A percentile compares a stretch with the other conserved stretches of the same genome.
These are phyloP conservation scores for Glomus cerebriforme DNA, from an alignment of 192 early-diverging fungal species.

Conservation along the genomic window DNA sequence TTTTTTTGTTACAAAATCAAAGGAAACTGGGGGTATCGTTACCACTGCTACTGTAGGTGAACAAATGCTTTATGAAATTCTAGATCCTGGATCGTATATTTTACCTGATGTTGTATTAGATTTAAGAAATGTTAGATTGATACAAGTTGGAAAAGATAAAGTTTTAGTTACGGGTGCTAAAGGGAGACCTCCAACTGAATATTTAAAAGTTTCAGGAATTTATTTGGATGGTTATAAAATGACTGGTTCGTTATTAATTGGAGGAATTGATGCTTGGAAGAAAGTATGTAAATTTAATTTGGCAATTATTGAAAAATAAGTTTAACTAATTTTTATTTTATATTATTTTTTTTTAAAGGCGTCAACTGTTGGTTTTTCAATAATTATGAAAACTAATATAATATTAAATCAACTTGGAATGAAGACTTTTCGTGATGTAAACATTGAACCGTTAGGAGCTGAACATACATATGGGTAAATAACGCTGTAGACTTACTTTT, in stretches of 20 bases:
- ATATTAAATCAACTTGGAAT: conserved; percentile 50
- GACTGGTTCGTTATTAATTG: conserved; percentile 59
- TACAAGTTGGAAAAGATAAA: conserved; percentile 56
- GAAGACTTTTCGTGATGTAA: conserved; percentile 52
- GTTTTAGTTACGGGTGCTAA: conserved; percentile 63
- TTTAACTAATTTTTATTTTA: conserved; percentile 12
- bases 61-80: conserved; percentile 66
- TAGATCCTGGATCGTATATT: conserved; percentile 66
- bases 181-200: conserved; percentile 57
- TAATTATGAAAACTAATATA: conserved; percentile 46
- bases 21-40: conserved; percentile 63
- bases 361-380: conserved; percentile 56
- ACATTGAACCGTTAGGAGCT: conserved; percentile 61
- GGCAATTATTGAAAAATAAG: not conserved
- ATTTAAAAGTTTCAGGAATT: conserved; percentile 64
- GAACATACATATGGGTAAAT: conserved; percentile 64
- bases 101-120: conserved; percentile 69
- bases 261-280: conserved; percentile 59
- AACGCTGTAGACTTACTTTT: no score
- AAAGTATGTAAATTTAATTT: conserved; percentile 44
- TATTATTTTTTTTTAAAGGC: conserved; percentile 36
- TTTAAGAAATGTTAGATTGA: conserved; percentile 56
- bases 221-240: conserved; percentile 63
- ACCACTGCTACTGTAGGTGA: conserved; percentile 59
- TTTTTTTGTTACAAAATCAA: conserved; percentile 62